Conservation (phyloP, 2,329 filamentous ascomycete species). For the Dothideomycetidae sp. region DNA sequence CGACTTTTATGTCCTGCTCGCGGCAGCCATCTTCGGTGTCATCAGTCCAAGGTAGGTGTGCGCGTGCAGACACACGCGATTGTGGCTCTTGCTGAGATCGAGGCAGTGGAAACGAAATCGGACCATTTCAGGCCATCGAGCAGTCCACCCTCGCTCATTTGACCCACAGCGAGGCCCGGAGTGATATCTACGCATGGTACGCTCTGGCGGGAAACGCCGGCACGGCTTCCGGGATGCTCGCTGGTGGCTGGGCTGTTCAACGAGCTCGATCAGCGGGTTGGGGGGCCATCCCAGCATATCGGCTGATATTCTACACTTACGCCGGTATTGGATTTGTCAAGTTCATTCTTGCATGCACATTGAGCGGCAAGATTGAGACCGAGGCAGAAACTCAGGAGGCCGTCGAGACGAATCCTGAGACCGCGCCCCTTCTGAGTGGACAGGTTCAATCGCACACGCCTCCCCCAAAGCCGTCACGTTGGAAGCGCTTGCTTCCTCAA, state of each 20-base stretch:
- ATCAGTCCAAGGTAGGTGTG: conserved; percentile 17
- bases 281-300: conserved; percentile 26
- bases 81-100: too few species aligned
- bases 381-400: conserved; percentile 9
- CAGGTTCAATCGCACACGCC: not conserved
- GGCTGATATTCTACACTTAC: conserved; percentile 30
- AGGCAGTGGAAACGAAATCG: conserved; percentile 23
- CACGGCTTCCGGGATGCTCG: conserved; percentile 17
- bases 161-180: conserved; percentile 14
- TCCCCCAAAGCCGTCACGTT: not conserved
- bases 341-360: conserved; percentile 23
- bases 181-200: conserved; percentile 22
- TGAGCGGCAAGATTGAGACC: conserved; percentile 28
- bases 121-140: conserved; percentile 23
- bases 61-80: too few species aligned
- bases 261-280: conserved; percentile 22
- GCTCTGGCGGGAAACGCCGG: conserved; percentile 19
- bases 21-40: conserved; percentile 22
- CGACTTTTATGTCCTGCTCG: conserved; percentile 20
- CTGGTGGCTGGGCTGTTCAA: conserved; percentile 27
- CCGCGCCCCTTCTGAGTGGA: conserved; percentile 6
- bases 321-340: conserved; percentile 28
- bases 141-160: conserved; percentile 23
- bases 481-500: conserved; percentile 1
- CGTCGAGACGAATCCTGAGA: not conserved